phyloP scores from a whole-genome alignment of 2,329 filamentous ascomycete species.

The Phoma sp. region DNA sequence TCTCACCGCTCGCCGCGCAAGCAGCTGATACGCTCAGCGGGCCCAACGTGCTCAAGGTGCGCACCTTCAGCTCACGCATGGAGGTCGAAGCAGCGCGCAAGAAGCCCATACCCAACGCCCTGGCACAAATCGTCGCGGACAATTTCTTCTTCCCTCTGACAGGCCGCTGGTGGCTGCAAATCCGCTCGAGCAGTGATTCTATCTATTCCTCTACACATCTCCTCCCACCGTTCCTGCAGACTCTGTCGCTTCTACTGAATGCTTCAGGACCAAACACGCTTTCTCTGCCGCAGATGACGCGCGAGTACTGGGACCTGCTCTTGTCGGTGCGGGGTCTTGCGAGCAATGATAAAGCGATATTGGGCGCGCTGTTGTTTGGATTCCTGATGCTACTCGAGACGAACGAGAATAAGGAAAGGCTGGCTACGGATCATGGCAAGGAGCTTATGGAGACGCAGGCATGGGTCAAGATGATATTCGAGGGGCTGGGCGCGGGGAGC shows the following conservation, averaged over 20 bases:
- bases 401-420: constrained; percentile 72
- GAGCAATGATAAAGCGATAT: constrained; percentile 65
- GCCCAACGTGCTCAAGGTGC: constrained; percentile 83
- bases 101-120: constrained; percentile 73
- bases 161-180: constrained; percentile 74
- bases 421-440: constrained; percentile 76
- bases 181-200: constrained; percentile 59
- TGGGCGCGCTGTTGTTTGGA: constrained; percentile 77
- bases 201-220: constrained; percentile 77
- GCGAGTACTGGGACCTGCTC: constrained; percentile 83
- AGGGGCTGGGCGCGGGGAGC: constrained; percentile 49
- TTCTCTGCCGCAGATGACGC: constrained; percentile 77
- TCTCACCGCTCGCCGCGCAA: constrained; percentile 79
- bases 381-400: constrained; percentile 82
- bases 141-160: constrained; percentile 88
- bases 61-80: constrained; percentile 83
- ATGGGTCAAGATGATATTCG: constrained; percentile 82
- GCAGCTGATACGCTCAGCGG: constrained; percentile 82
- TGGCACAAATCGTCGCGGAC: constrained; percentile 75
- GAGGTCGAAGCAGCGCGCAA: constrained; percentile 65
- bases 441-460: constrained; percentile 85
- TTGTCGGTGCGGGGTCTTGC: constrained; percentile 67
- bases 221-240: constrained; percentile 82
- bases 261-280: constrained; percentile 81
- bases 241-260: constrained; percentile 80